These are phyloP conservation scores for Camellia granthamiana DNA, from an alignment of 148 eudicot species.

Conservation along the genomic window DNA sequence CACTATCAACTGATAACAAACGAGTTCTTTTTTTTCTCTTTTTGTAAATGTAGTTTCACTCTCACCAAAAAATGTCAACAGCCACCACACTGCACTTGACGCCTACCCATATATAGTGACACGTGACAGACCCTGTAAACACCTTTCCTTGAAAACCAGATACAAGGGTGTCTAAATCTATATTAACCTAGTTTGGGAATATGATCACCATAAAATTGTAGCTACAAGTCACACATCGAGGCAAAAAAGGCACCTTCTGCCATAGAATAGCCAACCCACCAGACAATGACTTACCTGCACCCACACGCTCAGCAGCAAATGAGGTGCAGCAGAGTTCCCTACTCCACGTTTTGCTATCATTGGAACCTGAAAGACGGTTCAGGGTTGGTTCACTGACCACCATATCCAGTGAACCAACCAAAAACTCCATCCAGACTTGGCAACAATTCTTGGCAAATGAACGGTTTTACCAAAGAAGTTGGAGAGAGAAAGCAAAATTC, in stretches of 20 bases:
- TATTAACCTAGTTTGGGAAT: background rate
- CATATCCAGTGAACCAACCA: conserved; percentile 16
- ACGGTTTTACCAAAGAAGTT: conserved; percentile 8
- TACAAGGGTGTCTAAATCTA: background rate
- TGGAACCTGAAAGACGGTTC: background rate
- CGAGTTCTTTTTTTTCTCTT: no score
- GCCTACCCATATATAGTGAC: no score
- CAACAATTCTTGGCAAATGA: conserved; percentile 10
- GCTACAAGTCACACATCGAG: background rate
- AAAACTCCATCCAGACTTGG: conserved; percentile 11
- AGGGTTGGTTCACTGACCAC: conserved; percentile 10
- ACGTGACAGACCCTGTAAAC: no score
- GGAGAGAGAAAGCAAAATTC: background rate
- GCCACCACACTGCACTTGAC: background rate
- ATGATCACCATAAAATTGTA: no score
- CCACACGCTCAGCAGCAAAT: background rate
- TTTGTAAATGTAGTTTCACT: no score
- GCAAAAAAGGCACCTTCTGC: conserved; percentile 20
- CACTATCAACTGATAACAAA: no score
- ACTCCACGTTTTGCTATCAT: background rate
- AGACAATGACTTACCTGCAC: background rate
- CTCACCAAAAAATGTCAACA: conserved; percentile 2
- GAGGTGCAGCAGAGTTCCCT: background rate
- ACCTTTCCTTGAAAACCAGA: no score
- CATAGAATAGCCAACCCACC: conserved; percentile 20